Evolutionary conservation across 179 eudicot species (phyloP).

Genomic region (Spinacia oleracea): DNA sequence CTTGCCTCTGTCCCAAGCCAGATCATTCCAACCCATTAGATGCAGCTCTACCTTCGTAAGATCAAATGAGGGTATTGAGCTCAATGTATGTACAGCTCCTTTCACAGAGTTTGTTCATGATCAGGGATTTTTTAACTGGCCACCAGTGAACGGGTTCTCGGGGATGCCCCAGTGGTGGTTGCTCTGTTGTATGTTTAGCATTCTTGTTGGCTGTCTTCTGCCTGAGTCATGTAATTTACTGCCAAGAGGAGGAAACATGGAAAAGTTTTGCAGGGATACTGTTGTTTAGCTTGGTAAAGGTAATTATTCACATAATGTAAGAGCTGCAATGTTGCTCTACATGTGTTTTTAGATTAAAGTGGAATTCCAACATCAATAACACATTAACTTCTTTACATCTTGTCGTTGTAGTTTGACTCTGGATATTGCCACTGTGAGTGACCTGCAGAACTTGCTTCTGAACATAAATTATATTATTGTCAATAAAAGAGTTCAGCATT

Average conservation of each 20-base stretch:
- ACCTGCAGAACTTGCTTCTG: slow-evolving; percentile 12
- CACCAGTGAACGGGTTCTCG: slow-evolving; percentile 41
- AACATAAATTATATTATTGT: slow-evolving; percentile 19
- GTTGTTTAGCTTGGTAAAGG: slow-evolving; percentile 63
- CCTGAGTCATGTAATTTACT: slow-evolving; percentile 65
- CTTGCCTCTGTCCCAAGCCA: slow-evolving; percentile 27
- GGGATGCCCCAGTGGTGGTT: slow-evolving; percentile 42
- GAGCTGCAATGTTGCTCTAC: slow-evolving; percentile 49
- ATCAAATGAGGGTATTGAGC: slow-evolving; percentile 35
- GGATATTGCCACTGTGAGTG: slow-evolving; percentile 11
- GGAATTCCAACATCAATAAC: slow-evolving; percentile 44
- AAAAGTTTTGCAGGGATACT: slow-evolving; percentile 93
- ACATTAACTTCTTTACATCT: slow-evolving; percentile 34
- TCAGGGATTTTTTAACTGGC: slow-evolving; percentile 40
- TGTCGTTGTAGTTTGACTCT: slow-evolving; percentile 25
- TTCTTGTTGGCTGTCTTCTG: slow-evolving; percentile 42
- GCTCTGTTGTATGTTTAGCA: slow-evolving; percentile 80
- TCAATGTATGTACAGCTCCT: slow-evolving; percentile 32
- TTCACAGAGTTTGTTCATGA: slow-evolving; percentile 29
- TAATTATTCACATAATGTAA: slow-evolving; percentile 47
- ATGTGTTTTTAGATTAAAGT: slow-evolving; percentile 40
- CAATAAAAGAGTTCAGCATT: slow-evolving; percentile 2
- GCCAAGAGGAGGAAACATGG: slow-evolving; percentile 54
- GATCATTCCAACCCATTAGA: slow-evolving; percentile 32
- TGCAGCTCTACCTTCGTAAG: slow-evolving; percentile 36